A percentile compares a stretch with the other conserved stretches of the same genome.
Evolutionary conservation across 768 basidiomycete species (phyloP).

Genomic region (Hypholoma fasciculare): DNA sequence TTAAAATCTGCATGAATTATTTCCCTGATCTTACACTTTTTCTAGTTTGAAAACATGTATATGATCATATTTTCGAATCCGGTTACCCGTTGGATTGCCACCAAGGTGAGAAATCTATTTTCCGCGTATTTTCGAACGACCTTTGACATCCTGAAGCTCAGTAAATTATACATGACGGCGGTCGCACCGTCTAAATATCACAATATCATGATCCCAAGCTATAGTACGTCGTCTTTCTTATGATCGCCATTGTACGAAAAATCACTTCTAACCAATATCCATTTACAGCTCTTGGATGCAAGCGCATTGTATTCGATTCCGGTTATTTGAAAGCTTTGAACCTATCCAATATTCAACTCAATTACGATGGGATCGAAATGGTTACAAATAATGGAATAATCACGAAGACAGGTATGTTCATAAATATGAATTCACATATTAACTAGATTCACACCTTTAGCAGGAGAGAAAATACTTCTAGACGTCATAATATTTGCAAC

Average conservation of each 20-base stretch:
- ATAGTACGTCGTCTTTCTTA: slow-evolving; percentile 32
- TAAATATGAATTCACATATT: neutral
- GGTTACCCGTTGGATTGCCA: slow-evolving; percentile 6
- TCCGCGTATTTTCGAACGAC: too few relatives aligned
- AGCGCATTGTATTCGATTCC: slow-evolving; percentile 51
- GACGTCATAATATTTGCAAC: slow-evolving; percentile 43
- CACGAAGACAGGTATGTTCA: slow-evolving; percentile 33
- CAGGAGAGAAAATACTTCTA: slow-evolving; percentile 32
- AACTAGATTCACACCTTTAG: neutral
- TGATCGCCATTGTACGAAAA: neutral
- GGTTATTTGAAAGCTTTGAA: slow-evolving; percentile 45
- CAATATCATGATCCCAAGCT: slow-evolving; percentile 44
- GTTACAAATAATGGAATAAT: slow-evolving; percentile 43
- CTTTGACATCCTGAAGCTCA: slow-evolving; percentile 9
- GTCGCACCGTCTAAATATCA: slow-evolving; percentile 45
- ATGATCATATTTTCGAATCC: slow-evolving; percentile 4
- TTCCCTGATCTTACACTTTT: neutral
- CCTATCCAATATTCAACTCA: slow-evolving; percentile 45
- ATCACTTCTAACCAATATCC: too few relatives aligned
- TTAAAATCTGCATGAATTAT: neutral
- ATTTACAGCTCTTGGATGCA: slow-evolving; percentile 48
- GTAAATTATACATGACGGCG: slow-evolving; percentile 33
- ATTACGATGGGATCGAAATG: slow-evolving; percentile 38
- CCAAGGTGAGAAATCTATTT: neutral
- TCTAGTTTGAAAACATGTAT: slow-evolving; percentile 16